Base-by-base conservation (phyloP, 495 filamentous ascomycete species). In the Bacidia gigantensis region DNA sequence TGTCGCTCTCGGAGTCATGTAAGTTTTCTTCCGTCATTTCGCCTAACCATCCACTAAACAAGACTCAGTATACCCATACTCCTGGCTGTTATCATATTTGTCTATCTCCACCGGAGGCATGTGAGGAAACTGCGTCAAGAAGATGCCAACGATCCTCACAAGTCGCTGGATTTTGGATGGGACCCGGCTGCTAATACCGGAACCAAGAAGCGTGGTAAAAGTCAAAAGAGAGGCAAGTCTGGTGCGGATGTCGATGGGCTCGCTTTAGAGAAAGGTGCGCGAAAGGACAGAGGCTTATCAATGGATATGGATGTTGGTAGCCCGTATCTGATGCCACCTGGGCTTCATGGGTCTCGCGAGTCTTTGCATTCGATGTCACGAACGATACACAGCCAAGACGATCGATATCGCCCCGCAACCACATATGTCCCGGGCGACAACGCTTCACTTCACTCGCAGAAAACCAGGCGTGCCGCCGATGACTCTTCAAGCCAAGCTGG, bases 121-220 rank as follows among this genome's bases (percentile, higher is more conserved):
- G 69, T 85, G 14, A 77, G 78, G 58, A 90, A 77, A 57, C 76
- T 89, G 53, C 72, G 74, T 54, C 69, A 69, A 39, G 92, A 98
- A 70, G 92, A 98, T 65, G 72, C 74, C 26, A 79, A 85, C 54
- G 90, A 96, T 63, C 84, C 86, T 58, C 86, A 93, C 65, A 93
- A 83, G 61, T 95, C 87, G 1, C 76, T 97, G 62, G 92, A 98
- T 64, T 98, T 97, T 64, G 92, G 92, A 25, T 67, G 95, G 64
- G 72, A 71, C 17, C 55, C 64, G 35, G 39, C 61, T 25, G 54
- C 35, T 24, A 53, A 44, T 29, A 39, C 40, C 12, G 9, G 62
- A 20, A 50, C 55, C 12, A 57, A 57, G 23, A 56, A 64, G 54
- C 56, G 60, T 10, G 60, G 51, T 40, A 71, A 74, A 51, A 73